Percentiles rank a stretch among this genome's conserved stretches.
phyloP scores from a whole-genome alignment of 2,329 filamentous ascomycete genomes.

The Colletotrichum graminicola region DNA sequence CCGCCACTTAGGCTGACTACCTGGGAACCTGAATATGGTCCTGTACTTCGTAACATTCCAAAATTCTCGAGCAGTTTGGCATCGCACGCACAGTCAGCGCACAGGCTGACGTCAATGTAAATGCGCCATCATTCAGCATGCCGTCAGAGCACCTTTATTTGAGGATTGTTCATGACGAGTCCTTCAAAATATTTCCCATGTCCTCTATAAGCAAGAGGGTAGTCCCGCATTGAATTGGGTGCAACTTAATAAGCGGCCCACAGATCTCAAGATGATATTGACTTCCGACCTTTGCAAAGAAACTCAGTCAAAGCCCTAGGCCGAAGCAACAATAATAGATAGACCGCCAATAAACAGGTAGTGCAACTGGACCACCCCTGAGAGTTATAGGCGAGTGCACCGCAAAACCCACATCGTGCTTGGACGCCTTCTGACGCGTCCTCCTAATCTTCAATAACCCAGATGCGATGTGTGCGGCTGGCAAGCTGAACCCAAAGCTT shows the following conservation, averaged over 20 bases:
- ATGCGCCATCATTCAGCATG: neutral
- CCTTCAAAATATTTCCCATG: neutral
- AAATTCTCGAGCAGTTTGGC: neutral
- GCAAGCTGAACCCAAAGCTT: neutral
- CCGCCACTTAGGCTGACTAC: neutral
- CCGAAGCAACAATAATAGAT: neutral
- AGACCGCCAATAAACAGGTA: neutral
- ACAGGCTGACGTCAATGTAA: neutral
- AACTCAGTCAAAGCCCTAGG: neutral
- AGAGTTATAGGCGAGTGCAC: neutral
- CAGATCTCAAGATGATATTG: neutral
- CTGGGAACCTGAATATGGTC: no score
- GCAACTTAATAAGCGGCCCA: neutral
- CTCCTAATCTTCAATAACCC: neutral
- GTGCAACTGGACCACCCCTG: neutral
- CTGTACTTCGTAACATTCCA: neutral
- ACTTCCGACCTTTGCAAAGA: neutral
- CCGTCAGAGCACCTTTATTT: no score
- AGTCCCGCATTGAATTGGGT: neutral
- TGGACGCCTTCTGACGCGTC: neutral
- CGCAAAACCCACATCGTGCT: neutral
- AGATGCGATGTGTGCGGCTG: neutral
- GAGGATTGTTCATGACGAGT: neutral
- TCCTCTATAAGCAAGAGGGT: neutral
- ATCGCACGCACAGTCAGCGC: constrained; percentile 2